A percentile compares a stretch with the other conserved stretches of the same genome.
Evolutionary conservation across 331 rosid genomes (phyloP).

Genomic region (Ulmus americana): DNA sequence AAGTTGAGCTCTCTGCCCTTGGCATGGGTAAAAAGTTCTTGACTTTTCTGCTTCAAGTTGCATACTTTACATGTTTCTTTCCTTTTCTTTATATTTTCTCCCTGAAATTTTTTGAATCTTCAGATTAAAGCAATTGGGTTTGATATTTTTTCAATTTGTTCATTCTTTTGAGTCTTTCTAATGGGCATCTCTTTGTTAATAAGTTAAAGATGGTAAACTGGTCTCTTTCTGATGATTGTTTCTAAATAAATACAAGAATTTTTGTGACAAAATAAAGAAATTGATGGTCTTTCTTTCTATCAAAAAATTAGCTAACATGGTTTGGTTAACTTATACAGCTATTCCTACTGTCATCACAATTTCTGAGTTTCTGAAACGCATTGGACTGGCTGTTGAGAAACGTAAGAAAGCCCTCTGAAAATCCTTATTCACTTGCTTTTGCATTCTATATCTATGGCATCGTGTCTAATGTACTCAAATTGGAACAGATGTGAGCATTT

Average conservation of each 20-base stretch:
- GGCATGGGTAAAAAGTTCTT: conserved; percentile 43
- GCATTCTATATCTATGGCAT: neutral
- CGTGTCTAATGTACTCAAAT: neutral
- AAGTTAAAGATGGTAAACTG: neutral
- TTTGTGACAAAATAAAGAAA: neutral
- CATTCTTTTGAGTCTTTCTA: too few species aligned
- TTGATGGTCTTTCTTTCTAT: neutral
- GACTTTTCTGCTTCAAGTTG: neutral
- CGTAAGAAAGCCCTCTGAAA: conserved; percentile 29
- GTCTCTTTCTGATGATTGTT: neutral
- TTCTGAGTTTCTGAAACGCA: conserved; percentile 45
- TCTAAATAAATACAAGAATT: neutral
- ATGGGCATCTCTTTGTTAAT: too few species aligned
- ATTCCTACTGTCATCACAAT: conserved; percentile 54
- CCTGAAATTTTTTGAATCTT: neutral
- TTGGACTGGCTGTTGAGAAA: conserved; percentile 47
- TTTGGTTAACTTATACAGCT: conserved; percentile 27
- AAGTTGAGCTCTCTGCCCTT: conserved; percentile 49
- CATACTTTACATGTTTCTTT: neutral
- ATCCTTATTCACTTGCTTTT: neutral
- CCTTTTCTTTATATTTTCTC: neutral
- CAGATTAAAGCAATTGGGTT: neutral
- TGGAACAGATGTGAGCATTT: conserved; percentile 32
- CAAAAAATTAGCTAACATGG: conserved; percentile 16
- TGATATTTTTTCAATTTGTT: neutral